Conservation (phyloP, 768 basidiomycete species). For the Pulveroboletus sp. region DNA sequence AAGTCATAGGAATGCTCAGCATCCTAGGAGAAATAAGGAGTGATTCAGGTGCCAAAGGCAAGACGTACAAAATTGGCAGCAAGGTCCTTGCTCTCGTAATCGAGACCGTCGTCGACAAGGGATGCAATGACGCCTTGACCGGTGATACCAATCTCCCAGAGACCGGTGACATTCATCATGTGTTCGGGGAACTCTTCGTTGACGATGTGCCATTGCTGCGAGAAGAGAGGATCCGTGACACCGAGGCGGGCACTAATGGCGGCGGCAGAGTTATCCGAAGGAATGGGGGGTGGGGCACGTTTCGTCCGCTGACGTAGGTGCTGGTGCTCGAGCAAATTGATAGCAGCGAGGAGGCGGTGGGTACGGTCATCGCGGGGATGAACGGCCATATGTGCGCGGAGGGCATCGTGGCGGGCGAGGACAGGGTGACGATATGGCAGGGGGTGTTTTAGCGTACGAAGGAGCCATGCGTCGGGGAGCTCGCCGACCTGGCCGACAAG, state of each 20-base stretch:
- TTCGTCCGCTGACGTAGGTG: slow-evolving; percentile 63
- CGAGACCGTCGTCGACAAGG: slow-evolving; percentile 92
- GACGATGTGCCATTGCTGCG: slow-evolving; percentile 90
- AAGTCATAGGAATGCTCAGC: slow-evolving; percentile 90
- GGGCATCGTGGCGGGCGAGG: slow-evolving; percentile 41
- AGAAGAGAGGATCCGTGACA: slow-evolving; percentile 79
- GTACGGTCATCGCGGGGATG: slow-evolving; percentile 36
- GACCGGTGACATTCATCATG: slow-evolving; percentile 86
- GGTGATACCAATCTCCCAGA: slow-evolving; percentile 90
- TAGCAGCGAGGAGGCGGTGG: slow-evolving; percentile 46
- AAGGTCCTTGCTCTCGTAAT: slow-evolving; percentile 84
- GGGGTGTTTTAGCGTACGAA: slow-evolving; percentile 47
- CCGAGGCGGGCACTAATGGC: slow-evolving; percentile 55
- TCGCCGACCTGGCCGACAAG: slow-evolving; percentile 87
- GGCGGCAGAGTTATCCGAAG: slow-evolving; percentile 35
- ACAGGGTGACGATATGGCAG: slow-evolving; percentile 30
- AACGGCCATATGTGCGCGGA: slow-evolving; percentile 36
- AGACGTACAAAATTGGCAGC: slow-evolving; percentile 84
- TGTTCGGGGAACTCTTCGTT: slow-evolving; percentile 80
- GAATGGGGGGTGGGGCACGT: slow-evolving; percentile 63
- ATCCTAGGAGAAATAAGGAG: slow-evolving; percentile 46
- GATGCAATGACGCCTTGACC: slow-evolving; percentile 84
- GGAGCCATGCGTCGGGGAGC: slow-evolving; percentile 77
- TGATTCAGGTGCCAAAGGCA: not conserved
- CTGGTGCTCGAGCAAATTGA: slow-evolving; percentile 60